Base-by-base conservation (phyloP, 441 rosid genomes). In the Raphanus hybrid region DNA sequence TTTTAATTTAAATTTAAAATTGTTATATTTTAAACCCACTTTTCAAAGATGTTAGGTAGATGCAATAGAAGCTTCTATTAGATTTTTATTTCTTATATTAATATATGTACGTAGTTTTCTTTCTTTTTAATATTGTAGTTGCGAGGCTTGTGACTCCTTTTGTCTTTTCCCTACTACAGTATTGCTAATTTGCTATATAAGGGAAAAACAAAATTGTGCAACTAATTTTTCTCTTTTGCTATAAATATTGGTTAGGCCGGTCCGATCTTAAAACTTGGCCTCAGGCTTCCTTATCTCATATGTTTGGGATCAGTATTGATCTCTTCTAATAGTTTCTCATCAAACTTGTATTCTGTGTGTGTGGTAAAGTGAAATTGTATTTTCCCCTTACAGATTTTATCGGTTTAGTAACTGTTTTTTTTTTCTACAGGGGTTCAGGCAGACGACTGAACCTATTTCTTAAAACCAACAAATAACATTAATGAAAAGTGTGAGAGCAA, bases 11-110 rank as follows among this genome's bases (percentile, higher is more conserved):
- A 43, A 5, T 75, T 8, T 71, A 43, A 43, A 5, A 59, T 75
- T 43, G 8, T 11, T 34, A 27, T 27, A 34, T 55, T 14, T 9
- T 9, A 35, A 68, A 27, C 11, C 43, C 32, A 52, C 66, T 64
- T 69, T 58, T 58, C 79, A 75, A 75, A 80, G 73, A 73, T 70
- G 83, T 75, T 80, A 65, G 80, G 82, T 80, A 59, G 76, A 66
- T 75, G 59, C 82, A 66, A 26, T 75, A 65, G 82, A 75, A 80
- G 64, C 80, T 80, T 80, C 76, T 66, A 8, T 37, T 11, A 14
- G 4, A 52, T 59, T 27, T 64, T 57, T 14, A 32, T 5, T 20
- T 16, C 10, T 3, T 39, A 5, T 32, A 32, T 52, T 18, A 18
- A 18, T 18, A 18, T 18, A 27, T 4, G 32, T 0, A 35, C 2